phyloP scores from a whole-genome alignment of 345 rosid species.

The Nasturtium officinale region DNA sequence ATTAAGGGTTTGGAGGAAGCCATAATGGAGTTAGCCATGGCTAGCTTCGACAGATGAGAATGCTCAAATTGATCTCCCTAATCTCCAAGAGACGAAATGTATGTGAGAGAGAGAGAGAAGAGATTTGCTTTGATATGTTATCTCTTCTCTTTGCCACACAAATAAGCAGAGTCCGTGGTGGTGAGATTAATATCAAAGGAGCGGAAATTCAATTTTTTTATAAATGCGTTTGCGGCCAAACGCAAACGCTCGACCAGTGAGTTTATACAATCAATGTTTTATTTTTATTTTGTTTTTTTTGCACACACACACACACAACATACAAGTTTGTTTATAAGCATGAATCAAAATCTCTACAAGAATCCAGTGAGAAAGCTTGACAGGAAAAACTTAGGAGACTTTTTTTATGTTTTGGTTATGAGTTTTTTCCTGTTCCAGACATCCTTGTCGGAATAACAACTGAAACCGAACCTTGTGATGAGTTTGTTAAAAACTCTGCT shows the following conservation, averaged over 20 bases:
- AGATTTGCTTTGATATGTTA: conserved; percentile 41
- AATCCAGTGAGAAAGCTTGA: conserved; percentile 7
- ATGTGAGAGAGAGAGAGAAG: background rate
- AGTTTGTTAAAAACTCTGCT: conserved; percentile 48
- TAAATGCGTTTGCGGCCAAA: background rate
- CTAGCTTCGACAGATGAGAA: conserved; percentile 23
- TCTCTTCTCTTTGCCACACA: conserved; percentile 74
- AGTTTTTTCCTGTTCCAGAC: conserved; percentile 37
- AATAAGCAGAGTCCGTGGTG: conserved; percentile 46
- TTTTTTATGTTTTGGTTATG: conserved; percentile 34
- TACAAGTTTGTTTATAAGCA: conserved; percentile 17
- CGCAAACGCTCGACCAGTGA: background rate
- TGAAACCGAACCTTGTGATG: conserved; percentile 45
- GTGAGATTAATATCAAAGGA: background rate
- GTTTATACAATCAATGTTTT: background rate
- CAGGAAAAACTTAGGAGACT: background rate
- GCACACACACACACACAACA: conserved; percentile 21
- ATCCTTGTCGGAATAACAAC: conserved; percentile 32
- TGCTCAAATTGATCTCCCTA: conserved; percentile 33
- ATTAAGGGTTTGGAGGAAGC: conserved; percentile 61
- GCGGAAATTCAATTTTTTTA: background rate
- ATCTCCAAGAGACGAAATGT: conserved; percentile 27
- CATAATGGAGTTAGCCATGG: conserved; percentile 84
- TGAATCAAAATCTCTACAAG: conserved; percentile 26
- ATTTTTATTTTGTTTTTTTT: background rate